phyloP scores from a whole-genome alignment of 192 early-diverging fungal genomes.

The Coemansia sp. region DNA sequence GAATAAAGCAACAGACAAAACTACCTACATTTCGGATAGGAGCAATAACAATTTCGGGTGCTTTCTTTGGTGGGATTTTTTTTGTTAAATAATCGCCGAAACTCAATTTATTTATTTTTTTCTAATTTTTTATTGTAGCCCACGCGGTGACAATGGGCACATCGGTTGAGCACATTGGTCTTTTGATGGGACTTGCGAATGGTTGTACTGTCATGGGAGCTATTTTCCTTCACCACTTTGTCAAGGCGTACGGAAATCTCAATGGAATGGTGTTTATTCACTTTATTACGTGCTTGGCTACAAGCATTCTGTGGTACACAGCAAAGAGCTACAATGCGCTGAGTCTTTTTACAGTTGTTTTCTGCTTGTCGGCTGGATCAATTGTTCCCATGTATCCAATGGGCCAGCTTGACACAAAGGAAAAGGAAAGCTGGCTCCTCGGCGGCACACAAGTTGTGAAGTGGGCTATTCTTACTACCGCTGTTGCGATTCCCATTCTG shows the following conservation, averaged over 20 bases:
- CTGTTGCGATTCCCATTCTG: conserved; percentile 45
- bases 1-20: not conserved
- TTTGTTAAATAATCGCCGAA: not conserved
- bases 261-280: conserved; percentile 54
- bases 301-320: conserved; percentile 27
- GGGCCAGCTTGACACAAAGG: conserved; percentile 42
- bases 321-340: conserved; percentile 38
- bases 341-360: conserved; percentile 36
- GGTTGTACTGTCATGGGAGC: conserved; percentile 45
- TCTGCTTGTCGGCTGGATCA: conserved; percentile 48
- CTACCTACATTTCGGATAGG: not conserved
- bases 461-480: conserved; percentile 48
- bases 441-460: conserved; percentile 47
- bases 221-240: conserved; percentile 51
- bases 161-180: conserved; percentile 50
- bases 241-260: conserved; percentile 41
- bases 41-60: not conserved
- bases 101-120: not conserved
- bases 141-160: conserved; percentile 44
- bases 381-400: conserved; percentile 53
- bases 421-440: conserved; percentile 50
- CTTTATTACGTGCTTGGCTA: conserved; percentile 23
- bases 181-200: conserved; percentile 46
- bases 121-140: conserved; percentile 23
- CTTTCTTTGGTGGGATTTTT: not conserved